Conservation (phyloP, 176 grass and related monocot genomes). For the Tillandsia leiboldiana region DNA sequence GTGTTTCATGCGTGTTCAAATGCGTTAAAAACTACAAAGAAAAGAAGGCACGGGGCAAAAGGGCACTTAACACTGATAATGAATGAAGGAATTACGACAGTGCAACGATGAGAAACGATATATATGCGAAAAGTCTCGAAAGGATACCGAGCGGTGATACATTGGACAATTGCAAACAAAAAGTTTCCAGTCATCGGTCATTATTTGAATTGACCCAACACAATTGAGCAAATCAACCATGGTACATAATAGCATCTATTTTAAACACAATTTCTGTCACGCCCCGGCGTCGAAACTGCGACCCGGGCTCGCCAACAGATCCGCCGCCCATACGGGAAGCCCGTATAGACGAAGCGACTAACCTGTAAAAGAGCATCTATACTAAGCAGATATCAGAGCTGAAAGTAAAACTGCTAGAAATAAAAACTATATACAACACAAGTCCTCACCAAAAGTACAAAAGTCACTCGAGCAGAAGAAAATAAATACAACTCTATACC, state of each 20-base stretch:
- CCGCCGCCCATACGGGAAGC: no score
- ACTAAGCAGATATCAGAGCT: no score
- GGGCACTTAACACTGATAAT: not conserved
- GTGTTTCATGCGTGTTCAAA: not conserved
- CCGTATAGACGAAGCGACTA: no score
- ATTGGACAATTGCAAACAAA: not conserved
- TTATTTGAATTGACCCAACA: not conserved
- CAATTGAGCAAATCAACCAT: not conserved
- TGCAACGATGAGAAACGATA: not conserved
- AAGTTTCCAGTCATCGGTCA: not conserved
- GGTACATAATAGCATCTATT: not conserved
- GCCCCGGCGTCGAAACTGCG: no score
- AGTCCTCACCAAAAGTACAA: no score
- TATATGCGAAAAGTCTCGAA: not conserved
- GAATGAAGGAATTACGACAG: not conserved
- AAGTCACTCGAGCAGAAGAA: no score
- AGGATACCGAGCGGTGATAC: not conserved
- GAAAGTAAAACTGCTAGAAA: no score
- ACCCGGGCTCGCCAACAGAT: no score
- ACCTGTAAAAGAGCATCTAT: no score
- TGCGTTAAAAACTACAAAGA: not conserved
- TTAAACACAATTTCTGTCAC: no score
- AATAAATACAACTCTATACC: no score
- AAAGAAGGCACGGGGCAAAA: not conserved
- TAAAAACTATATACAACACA: no score